These are phyloP conservation scores for Hanseniaspora singularis DNA, from an alignment of 805 yeast species.

Conservation along the genomic window DNA sequence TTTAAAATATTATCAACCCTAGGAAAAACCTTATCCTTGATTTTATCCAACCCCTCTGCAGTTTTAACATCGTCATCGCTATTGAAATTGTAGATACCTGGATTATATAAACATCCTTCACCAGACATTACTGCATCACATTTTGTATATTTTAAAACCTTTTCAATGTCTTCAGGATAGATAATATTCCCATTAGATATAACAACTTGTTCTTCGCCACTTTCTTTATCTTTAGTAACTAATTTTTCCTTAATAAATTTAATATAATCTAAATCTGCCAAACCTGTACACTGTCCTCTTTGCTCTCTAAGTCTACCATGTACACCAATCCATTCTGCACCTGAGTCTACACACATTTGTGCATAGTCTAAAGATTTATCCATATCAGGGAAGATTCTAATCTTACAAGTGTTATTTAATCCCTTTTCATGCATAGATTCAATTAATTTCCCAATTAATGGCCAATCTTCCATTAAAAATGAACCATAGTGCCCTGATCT, in stretches of 20 bases:
- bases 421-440: conserved; percentile 46
- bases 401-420: conserved; percentile 58
- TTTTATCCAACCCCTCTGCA: conserved; percentile 27
- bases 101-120: conserved; percentile 87
- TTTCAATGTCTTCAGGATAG: conserved; percentile 68
- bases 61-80: conserved; percentile 17
- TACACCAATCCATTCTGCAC: conserved; percentile 88
- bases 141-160: conserved; percentile 50
- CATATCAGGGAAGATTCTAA: conserved; percentile 75
- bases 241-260: conserved; percentile 65
- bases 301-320: conserved; percentile 95
- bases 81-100: conserved; percentile 58
- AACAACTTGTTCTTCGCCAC: conserved; percentile 38
- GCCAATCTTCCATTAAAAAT: conserved; percentile 96
- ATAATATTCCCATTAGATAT: conserved; percentile 92
- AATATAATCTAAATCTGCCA: conserved; percentile 84
- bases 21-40: conserved; percentile 59
- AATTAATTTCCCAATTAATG: conserved; percentile 58
- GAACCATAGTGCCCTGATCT: conserved; percentile 90
- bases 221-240: conserved; percentile 43
- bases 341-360: conserved; percentile 74
- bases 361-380: conserved; percentile 80
- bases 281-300: conserved; percentile 93
- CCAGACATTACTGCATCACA: conserved; percentile 97
- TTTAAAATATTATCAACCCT: conserved; percentile 72